These are phyloP conservation scores for Cadophora sp. DNA, from an alignment of 2,329 filamentous ascomycete species.

Conservation along the genomic window DNA sequence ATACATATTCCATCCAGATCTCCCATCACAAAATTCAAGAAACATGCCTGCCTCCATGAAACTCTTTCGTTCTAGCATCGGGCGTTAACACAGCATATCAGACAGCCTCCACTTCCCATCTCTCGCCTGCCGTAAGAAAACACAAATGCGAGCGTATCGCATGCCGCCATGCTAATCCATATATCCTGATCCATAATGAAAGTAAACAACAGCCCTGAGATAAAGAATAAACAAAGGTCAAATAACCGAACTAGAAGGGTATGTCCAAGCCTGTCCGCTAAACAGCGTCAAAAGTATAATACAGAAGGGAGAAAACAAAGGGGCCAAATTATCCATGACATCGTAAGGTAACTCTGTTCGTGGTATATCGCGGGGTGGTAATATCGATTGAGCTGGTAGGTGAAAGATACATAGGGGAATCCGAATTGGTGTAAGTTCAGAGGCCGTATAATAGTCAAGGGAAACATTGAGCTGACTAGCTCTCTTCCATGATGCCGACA, in stretches of 20 bases:
- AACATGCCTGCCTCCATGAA: not conserved
- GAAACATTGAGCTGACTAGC: constrained; percentile 24
- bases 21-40: not conserved
- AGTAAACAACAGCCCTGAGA: not conserved
- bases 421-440: not conserved
- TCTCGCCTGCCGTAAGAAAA: not conserved
- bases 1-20: not conserved
- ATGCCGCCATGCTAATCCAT: constrained; percentile 12
- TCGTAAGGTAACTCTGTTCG: constrained; percentile 19
- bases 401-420: constrained; percentile 3
- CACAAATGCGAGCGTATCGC: not conserved
- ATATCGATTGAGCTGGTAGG: not conserved
- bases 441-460: not conserved
- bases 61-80: constrained; percentile 6
- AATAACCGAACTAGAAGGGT: constrained; percentile 15
- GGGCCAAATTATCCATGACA: constrained; percentile 15
- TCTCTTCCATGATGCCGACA: constrained; percentile 44
- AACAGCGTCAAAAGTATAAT: constrained; percentile 22
- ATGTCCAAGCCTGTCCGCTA: constrained; percentile 18
- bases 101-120: not conserved
- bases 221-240: constrained; percentile 4
- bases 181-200: not conserved
- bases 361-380: constrained; percentile 18
- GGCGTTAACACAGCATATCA: constrained; percentile 3
- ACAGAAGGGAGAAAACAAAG: constrained; percentile 14